Conservation (phyloP, 2,329 filamentous ascomycete genomes). For the Alternaria triticimaculans region DNA sequence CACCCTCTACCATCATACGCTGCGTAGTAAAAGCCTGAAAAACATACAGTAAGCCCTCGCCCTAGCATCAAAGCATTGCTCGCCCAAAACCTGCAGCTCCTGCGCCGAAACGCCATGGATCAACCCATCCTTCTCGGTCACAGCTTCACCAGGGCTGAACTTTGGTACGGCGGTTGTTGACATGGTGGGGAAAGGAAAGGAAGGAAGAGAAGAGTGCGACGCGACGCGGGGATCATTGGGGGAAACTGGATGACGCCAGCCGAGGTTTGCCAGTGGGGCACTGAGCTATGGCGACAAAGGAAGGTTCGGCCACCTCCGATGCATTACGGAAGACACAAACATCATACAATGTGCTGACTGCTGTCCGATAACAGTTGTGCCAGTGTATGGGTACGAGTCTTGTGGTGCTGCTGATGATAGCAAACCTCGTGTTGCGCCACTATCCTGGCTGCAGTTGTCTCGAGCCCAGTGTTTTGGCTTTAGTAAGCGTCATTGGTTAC, state of each 20-base stretch:
- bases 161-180: slow-evolving; percentile 27
- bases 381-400: not conserved
- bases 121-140: slow-evolving; percentile 50
- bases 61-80: slow-evolving; percentile 74
- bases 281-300: slow-evolving; percentile 20
- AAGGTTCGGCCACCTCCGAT: slow-evolving; percentile 26
- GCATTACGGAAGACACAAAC: not conserved
- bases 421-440: not conserved
- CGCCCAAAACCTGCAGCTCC: slow-evolving; percentile 70
- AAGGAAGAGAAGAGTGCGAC: slow-evolving; percentile 22
- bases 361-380: not conserved
- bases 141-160: slow-evolving; percentile 39
- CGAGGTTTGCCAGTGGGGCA: slow-evolving; percentile 21
- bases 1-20: not conserved
- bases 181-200: slow-evolving; percentile 42
- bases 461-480: no score
- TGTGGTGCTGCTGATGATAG: not conserved
- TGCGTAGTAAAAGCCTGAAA: not conserved
- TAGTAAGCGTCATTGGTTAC: no score
- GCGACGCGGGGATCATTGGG: slow-evolving; percentile 24
- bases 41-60: slow-evolving; percentile 76
- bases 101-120: slow-evolving; percentile 62
- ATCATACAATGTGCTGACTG: not conserved
- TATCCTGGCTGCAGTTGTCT: not conserved
- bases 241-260: slow-evolving; percentile 9